These are phyloP conservation scores for Pseudogymnoascus pannorum DNA, from an alignment of 2,329 filamentous ascomycete species.

Conservation along the genomic window DNA sequence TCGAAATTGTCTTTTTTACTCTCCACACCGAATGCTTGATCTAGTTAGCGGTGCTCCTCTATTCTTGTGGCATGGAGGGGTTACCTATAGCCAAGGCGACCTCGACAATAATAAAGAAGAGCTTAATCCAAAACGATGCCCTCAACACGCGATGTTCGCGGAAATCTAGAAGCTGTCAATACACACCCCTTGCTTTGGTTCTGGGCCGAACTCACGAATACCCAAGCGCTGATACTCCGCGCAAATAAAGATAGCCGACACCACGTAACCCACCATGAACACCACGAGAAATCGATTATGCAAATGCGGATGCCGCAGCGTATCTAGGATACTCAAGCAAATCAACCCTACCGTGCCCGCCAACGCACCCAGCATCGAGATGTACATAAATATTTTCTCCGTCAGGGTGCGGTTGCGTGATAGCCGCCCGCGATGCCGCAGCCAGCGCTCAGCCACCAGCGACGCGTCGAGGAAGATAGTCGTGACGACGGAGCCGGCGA, in stretches of 20 bases:
- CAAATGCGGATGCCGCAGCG: slow-evolving; percentile 53
- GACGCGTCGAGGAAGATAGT: slow-evolving; percentile 74
- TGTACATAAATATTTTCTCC: slow-evolving; percentile 55
- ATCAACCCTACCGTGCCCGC: slow-evolving; percentile 75
- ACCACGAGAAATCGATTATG: slow-evolving; percentile 73
- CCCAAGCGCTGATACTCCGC: slow-evolving; percentile 84
- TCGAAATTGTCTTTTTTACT: background rate
- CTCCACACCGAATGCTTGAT: background rate
- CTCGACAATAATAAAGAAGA: slow-evolving; percentile 76
- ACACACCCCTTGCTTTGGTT: background rate
- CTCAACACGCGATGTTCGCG: slow-evolving; percentile 67
- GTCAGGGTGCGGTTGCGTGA: slow-evolving; percentile 58
- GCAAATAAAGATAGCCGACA: slow-evolving; percentile 83
- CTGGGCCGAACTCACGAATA: slow-evolving; percentile 43
- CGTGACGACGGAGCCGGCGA: slow-evolving; percentile 62
- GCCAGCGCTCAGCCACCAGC: slow-evolving; percentile 75
- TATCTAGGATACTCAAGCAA: slow-evolving; percentile 80
- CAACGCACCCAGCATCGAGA: slow-evolving; percentile 62
- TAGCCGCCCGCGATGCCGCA: slow-evolving; percentile 74
- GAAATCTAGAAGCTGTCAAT: slow-evolving; percentile 46
- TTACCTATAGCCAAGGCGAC: slow-evolving; percentile 55
- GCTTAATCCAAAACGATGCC: slow-evolving; percentile 80
- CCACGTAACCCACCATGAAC: slow-evolving; percentile 80
- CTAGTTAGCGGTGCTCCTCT: background rate
- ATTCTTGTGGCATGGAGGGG: background rate